A percentile compares a stretch with the other conserved stretches of the same genome.
These are phyloP conservation scores for Hyaloscypha finlandica DNA, from an alignment of 495 filamentous ascomycete genomes.

Conservation along the genomic window DNA sequence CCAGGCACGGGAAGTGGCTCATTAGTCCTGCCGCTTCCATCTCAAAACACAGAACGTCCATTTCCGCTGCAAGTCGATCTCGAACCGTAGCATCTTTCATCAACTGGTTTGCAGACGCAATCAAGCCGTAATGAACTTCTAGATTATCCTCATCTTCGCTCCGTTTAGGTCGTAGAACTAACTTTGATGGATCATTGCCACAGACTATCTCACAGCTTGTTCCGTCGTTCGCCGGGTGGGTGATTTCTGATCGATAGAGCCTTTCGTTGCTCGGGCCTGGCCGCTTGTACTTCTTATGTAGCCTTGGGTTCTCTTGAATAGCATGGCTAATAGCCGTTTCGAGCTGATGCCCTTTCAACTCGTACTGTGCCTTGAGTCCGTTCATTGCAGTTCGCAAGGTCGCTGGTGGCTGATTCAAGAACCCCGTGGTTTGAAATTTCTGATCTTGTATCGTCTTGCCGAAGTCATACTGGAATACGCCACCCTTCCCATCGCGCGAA, in stretches of 20 bases:
- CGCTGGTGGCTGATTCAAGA: constrained; percentile 34
- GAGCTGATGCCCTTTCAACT: constrained; percentile 23
- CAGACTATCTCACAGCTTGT: constrained; percentile 25
- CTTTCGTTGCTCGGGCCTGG: constrained; percentile 38
- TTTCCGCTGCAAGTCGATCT: constrained; percentile 18
- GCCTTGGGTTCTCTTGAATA: constrained; percentile 31
- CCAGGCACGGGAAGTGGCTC: constrained; percentile 40
- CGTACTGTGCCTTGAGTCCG: constrained; percentile 1
- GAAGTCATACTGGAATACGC: constrained; percentile 30
- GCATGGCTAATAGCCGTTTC: constrained; percentile 31
- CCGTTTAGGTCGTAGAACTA: constrained; percentile 32
- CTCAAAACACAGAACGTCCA: constrained; percentile 44
- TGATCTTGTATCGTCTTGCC: constrained; percentile 18
- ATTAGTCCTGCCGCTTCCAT: constrained; percentile 52
- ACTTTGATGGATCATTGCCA: no score
- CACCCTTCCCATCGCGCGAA: constrained; percentile 13
- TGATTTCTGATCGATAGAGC: constrained; percentile 34
- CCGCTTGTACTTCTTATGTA: background rate
- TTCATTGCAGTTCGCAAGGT: constrained; percentile 31
- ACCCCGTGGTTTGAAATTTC: constrained; percentile 15
- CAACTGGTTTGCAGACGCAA: constrained; percentile 34
- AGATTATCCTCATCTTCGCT: constrained; percentile 31
- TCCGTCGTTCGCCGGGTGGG: constrained; percentile 30
- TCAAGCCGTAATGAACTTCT: constrained; percentile 37
- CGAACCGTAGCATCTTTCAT: constrained; percentile 29